phyloP scores from a whole-genome alignment of 768 basidiomycete genomes.

The Trametes cingulata region DNA sequence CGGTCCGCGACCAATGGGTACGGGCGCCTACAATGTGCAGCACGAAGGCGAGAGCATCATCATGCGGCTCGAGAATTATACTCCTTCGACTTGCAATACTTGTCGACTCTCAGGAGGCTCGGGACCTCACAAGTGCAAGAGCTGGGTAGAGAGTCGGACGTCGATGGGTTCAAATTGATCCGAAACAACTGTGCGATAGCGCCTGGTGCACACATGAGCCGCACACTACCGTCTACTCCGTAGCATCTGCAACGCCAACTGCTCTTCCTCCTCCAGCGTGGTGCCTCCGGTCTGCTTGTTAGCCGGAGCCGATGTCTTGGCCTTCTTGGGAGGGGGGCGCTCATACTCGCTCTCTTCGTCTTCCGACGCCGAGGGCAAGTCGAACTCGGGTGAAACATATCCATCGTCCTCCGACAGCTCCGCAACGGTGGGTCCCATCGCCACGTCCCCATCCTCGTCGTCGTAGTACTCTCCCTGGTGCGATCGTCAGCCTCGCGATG shows the following conservation, averaged over 20 bases:
- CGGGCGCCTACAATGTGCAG: too few species aligned
- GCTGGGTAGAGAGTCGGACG: too few species aligned
- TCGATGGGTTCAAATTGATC: background rate
- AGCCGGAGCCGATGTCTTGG: background rate
- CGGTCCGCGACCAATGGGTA: too few species aligned
- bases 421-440: conserved; percentile 33
- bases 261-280: conserved; percentile 23
- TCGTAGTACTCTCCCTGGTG: conserved; percentile 15
- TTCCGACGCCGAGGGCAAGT: conserved; percentile 30
- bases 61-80: too few species aligned
- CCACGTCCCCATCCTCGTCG: conserved; percentile 23
- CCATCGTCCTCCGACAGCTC: conserved; percentile 50
- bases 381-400: conserved; percentile 72
- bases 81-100: too few species aligned
- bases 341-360: conserved; percentile 8
- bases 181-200: background rate
- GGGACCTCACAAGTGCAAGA: too few species aligned
- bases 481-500: background rate
- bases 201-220: background rate
- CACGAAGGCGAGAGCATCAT: too few species aligned
- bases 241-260: conserved; percentile 25
- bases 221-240: conserved; percentile 18
- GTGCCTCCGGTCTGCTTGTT: background rate
- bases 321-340: conserved; percentile 19
- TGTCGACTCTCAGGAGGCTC: too few species aligned